These are phyloP conservation scores for Peziza echinospora DNA, from an alignment of 495 filamentous ascomycete species.

Conservation along the genomic window DNA sequence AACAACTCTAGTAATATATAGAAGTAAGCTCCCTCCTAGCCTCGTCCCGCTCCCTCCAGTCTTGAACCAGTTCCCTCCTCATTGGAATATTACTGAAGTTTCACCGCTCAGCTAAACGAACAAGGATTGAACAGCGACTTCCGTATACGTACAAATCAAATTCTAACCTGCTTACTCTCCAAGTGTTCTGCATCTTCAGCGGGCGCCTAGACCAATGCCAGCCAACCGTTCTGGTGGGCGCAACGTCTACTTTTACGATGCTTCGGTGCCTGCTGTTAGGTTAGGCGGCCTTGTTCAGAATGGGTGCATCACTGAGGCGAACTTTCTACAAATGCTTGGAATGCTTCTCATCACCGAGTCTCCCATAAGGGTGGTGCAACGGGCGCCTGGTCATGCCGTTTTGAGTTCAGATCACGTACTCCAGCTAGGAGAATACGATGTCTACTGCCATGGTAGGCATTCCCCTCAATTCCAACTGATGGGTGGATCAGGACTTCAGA, in stretches of 20 bases:
- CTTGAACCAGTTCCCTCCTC: too few species aligned
- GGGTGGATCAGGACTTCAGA: background rate
- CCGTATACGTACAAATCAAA: too few species aligned
- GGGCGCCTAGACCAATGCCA: too few species aligned
- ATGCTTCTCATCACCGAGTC: conserved; percentile 10
- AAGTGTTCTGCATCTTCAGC: too few species aligned
- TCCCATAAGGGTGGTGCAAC: conserved; percentile 7
- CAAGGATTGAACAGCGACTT: too few species aligned
- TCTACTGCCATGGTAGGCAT: conserved; percentile 7
- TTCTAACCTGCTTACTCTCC: too few species aligned
- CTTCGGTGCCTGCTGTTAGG: conserved; percentile 4
- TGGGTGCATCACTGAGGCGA: conserved; percentile 12
- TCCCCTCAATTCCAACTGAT: too few species aligned
- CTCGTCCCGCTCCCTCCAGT: too few species aligned
- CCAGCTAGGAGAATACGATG: conserved; percentile 1
- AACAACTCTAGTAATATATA: too few species aligned
- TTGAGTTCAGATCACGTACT: conserved; percentile 1
- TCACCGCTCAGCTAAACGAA: too few species aligned
- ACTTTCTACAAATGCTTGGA: conserved; percentile 15
- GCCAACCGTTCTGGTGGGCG: conserved; percentile 4
- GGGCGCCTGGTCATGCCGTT: conserved; percentile 8
- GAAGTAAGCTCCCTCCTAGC: too few species aligned
- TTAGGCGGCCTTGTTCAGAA: conserved; percentile 12
- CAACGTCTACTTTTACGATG: conserved; percentile 12
- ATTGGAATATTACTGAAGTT: too few species aligned